phyloP scores from a whole-genome alignment of 208 protist genomes.

The Leishmania martiniquensis region DNA sequence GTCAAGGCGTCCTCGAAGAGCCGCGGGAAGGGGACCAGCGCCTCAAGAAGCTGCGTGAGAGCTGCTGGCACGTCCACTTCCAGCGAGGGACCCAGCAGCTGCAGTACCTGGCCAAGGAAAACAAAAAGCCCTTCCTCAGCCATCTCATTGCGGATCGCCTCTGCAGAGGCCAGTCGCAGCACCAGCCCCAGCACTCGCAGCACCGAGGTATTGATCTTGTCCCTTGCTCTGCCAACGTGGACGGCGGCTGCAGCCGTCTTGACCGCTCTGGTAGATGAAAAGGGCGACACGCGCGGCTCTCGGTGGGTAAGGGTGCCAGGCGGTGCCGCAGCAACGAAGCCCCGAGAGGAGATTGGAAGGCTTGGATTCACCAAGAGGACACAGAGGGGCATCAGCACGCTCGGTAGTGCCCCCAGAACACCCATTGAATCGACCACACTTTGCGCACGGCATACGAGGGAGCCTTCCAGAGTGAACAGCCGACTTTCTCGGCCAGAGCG shows the following conservation, averaged over 20 bases:
- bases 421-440: slow-evolving; percentile 79
- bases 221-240: slow-evolving; percentile 4
- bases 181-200: slow-evolving; percentile 67
- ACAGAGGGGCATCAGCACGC: slow-evolving; percentile 73
- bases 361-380: slow-evolving; percentile 66
- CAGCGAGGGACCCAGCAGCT: slow-evolving; percentile 52
- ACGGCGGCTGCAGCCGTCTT: background rate
- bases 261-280: slow-evolving; percentile 11
- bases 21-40: slow-evolving; percentile 30
- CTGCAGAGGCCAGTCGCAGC: slow-evolving; percentile 47
- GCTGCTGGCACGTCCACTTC: slow-evolving; percentile 39
- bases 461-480: slow-evolving; percentile 76
- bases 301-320: slow-evolving; percentile 6
- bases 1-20: slow-evolving; percentile 77
- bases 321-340: slow-evolving; percentile 4
- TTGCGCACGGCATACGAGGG: slow-evolving; percentile 61
- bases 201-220: slow-evolving; percentile 33
- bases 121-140: slow-evolving; percentile 66
- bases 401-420: slow-evolving; percentile 67
- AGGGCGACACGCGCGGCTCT: slow-evolving; percentile 10
- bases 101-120: slow-evolving; percentile 60
- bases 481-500: slow-evolving; percentile 42
- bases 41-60: slow-evolving; percentile 58
- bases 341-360: slow-evolving; percentile 59
- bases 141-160: slow-evolving; percentile 70